These are phyloP conservation scores for Leccinum ponderosum DNA, from an alignment of 1,284 basidiomycete genomes.

Conservation along the genomic window DNA sequence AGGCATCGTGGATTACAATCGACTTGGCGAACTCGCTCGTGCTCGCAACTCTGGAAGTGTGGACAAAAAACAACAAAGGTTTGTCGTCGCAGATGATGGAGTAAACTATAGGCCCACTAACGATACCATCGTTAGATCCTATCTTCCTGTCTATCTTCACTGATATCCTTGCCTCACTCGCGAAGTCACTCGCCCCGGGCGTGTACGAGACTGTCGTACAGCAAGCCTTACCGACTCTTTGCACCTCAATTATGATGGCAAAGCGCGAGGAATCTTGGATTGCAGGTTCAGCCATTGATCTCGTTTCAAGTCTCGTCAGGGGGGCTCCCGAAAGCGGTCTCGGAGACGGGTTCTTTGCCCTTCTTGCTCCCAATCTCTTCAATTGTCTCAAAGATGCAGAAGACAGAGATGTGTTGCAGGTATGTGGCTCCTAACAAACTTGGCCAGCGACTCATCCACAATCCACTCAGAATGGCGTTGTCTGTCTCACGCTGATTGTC, in stretches of 20 bases:
- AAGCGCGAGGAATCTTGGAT: constrained; percentile 69
- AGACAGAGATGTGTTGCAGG: constrained; percentile 85
- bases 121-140: constrained; percentile 60
- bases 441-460: constrained; percentile 3
- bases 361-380: constrained; percentile 77
- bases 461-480: constrained; percentile 69
- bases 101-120: not conserved
- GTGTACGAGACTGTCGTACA: constrained; percentile 75
- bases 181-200: constrained; percentile 55
- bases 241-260: constrained; percentile 59
- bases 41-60: constrained; percentile 70
- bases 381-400: constrained; percentile 65
- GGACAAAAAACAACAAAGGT: constrained; percentile 86
- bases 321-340: constrained; percentile 67
- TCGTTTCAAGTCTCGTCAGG: constrained; percentile 69
- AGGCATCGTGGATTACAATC: constrained; percentile 66
- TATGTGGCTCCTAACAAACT: constrained; percentile 33
- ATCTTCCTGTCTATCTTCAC: constrained; percentile 85
- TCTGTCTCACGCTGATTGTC: constrained; percentile 81
- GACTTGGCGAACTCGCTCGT: constrained; percentile 68
- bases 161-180: constrained; percentile 77
- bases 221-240: constrained; percentile 72
- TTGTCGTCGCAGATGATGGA: not conserved
- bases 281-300: constrained; percentile 78
- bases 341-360: constrained; percentile 74